Conservation (phyloP, 1,284 basidiomycete species). For the Ganoderma leucocontextum region DNA sequence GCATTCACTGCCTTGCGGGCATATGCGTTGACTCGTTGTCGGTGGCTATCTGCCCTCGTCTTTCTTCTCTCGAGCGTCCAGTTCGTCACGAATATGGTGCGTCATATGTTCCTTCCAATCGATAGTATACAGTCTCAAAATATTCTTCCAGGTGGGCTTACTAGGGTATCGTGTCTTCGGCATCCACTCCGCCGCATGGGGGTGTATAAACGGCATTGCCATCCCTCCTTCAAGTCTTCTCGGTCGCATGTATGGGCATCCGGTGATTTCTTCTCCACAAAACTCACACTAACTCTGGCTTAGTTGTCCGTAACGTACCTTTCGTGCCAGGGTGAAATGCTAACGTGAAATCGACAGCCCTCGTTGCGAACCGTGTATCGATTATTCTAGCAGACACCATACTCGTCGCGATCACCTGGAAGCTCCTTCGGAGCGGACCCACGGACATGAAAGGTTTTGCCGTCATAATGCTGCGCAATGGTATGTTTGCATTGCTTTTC, state of each 20-base stretch:
- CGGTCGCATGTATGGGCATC: neutral
- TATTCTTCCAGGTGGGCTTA: neutral
- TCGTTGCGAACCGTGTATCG: neutral
- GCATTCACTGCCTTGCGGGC: neutral
- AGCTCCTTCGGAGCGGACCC: neutral
- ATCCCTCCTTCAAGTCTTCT: neutral
- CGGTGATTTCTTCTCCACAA: neutral
- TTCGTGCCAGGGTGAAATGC: neutral
- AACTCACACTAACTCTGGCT: neutral
- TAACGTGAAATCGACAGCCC: neutral
- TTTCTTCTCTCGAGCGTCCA: neutral
- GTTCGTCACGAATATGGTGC: neutral
- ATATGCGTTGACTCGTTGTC: neutral
- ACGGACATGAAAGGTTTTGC: neutral
- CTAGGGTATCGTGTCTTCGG: neutral
- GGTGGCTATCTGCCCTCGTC: neutral
- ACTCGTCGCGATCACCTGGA: neutral
- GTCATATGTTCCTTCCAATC: neutral
- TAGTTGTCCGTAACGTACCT: neutral
- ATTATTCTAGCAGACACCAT: neutral
- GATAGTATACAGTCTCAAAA: neutral
- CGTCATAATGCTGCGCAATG: neutral
- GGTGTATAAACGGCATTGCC: neutral
- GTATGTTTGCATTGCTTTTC: neutral
- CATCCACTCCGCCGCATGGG: neutral